Base-by-base conservation (phyloP, 2,329 filamentous ascomycete species). In the Pyricularia sp. region DNA sequence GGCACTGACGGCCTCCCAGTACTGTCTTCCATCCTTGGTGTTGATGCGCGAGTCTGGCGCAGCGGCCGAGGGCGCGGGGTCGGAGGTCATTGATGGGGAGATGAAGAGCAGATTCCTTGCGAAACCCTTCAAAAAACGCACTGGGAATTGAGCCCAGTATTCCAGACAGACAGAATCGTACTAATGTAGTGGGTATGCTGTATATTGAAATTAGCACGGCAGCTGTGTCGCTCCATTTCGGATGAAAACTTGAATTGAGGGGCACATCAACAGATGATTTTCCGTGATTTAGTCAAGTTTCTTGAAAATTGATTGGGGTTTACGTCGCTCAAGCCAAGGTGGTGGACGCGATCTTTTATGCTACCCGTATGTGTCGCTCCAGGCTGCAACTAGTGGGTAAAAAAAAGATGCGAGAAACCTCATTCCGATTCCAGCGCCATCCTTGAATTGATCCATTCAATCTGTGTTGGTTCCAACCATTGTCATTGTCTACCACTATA, bases 1-100 rank as follows among this genome's bases (percentile, higher is more conserved):
- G 61, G 82, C 80, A 1, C 78, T 77, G 68, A 82, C 73, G 26
- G 75, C 73, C 68, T 83, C 75, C 84, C 84, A 86, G 75, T 86
- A 86, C 28, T 75, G 73, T 20, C 77, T 77, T 17, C 79, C 78
- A 65, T 79, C 78, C 14, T 75, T 75, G 1, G 73, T 73, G 68
- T 74, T 76, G 70, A 81, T 78, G 12, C 74, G 72, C 12, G 76
- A 74, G 68, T 81, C 78, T n/a, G 78, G 70, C n/a, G 71, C 69
- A n/a, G 36, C 11, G 26, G n/a, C 25, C 17, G 26, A 20, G 23
- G 58, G 14, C n/a, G 26, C 14, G 20, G 65, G 23, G 23, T 36
- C 23, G 33, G 25, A 17, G 36, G 42, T 10, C 36, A 28, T 58
- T 50, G 33, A 25, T 26, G 7, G 4, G 36, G 23, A 31, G 42